These are phyloP conservation scores for Globisporangium canariense DNA, from an alignment of 352 stramenopile genomes.

Conservation along the genomic window DNA sequence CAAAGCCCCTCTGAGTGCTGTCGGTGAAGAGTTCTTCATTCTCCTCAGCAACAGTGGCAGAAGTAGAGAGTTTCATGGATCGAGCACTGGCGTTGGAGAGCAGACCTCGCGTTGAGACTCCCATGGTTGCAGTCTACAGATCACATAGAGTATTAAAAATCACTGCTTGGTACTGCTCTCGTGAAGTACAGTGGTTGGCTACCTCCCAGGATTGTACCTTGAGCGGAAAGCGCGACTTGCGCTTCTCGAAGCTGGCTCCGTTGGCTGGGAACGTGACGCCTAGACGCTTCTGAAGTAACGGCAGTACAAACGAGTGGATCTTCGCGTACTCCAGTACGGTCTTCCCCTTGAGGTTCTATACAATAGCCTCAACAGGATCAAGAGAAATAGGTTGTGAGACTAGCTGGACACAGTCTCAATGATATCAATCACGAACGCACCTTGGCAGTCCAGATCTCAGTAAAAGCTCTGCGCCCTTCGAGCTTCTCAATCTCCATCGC, in stretches of 20 bases:
- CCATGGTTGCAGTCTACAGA: conserved; percentile 5
- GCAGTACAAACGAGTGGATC: conserved; percentile 31
- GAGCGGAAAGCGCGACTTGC: conserved; percentile 32
- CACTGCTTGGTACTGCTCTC: background rate
- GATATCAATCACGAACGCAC: conserved; percentile 15
- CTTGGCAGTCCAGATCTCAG: conserved; percentile 49
- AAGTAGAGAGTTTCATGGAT: conserved; percentile 9
- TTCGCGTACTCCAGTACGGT: conserved; percentile 47
- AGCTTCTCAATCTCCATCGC: conserved; percentile 35
- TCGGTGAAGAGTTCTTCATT: background rate
- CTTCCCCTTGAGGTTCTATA: conserved; percentile 57
- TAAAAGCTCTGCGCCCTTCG: conserved; percentile 19
- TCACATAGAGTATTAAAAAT: background rate
- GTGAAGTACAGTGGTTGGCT: background rate
- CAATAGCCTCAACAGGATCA: background rate
- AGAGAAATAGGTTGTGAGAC: background rate
- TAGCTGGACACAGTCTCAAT: background rate
- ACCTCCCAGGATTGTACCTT: background rate
- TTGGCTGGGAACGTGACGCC: conserved; percentile 22
- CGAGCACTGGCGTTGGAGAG: conserved; percentile 16
- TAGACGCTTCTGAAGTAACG: conserved; percentile 48
- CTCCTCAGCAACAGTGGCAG: conserved; percentile 6
- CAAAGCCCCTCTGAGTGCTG: background rate
- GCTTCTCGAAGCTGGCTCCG: conserved; percentile 23
- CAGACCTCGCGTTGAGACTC: conserved; percentile 5